Base-by-base conservation (phyloP, 768 basidiomycete genomes). In the Pisolithus orientalis region DNA sequence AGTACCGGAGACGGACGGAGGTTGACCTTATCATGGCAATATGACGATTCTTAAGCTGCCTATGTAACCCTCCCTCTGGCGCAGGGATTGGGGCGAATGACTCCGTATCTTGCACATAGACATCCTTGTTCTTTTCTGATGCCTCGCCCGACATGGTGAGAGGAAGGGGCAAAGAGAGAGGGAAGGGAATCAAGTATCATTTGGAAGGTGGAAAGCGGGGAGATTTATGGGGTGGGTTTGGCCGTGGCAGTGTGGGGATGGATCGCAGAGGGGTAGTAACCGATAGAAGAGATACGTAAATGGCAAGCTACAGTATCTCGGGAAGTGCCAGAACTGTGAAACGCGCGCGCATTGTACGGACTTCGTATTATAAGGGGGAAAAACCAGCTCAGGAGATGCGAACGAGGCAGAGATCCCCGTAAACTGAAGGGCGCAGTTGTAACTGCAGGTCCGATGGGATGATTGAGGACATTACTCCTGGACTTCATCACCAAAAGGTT, bases 11-110 rank as follows among this genome's bases (percentile, higher is more conserved):
- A 24, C 37, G 7, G 44, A 25, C 6, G 27, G 13, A 10, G 7
- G 56, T 68, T 45, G 48, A 75, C 84, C 86, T 87, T 58, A 90
- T 89, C 87, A 90, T 88, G 47, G 87, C 84, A 53, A 90, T 76
- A 63, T 90, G 89, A 14, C 88, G 75, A 60, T 87, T 88, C 65
- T 86, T 86, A 57, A 86, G 70, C 65, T 86, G 83, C 45, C 84
- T 76, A 10, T 76, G 69, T 39, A 85, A 79, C 42, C 28, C 55
- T 0, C 44, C 51, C 4, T 11, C 32, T 13, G 21, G 4, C 47
- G 49, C 2, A 13, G 44, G n/a, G 1, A 0, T 25, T 7, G 49
- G 9, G 11, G 52, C 1, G 4, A 51, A 31, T 2, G 51, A 55
- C 39, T 70, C 66, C 21, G 62, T 53, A 13, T 68, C 66, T 6